Conservation (phyloP, 441 rosid species). For the Pelargonium citronellum region DNA sequence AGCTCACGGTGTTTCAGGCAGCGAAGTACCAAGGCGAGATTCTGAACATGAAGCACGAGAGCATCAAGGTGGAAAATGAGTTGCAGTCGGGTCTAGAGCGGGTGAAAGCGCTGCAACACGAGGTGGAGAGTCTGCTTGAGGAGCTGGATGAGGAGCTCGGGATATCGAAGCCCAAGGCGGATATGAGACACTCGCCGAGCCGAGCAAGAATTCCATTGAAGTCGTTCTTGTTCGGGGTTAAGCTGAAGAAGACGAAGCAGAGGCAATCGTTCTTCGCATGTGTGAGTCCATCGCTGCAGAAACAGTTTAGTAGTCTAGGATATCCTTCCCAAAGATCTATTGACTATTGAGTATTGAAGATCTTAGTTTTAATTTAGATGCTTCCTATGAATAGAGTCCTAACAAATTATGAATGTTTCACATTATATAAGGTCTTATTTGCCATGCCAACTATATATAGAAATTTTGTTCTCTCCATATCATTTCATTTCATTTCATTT, state of each 20-base stretch:
- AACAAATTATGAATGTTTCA: no score
- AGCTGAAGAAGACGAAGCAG: constrained; percentile 50
- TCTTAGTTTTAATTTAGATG: no score
- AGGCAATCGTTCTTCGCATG: constrained; percentile 41
- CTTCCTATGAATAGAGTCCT: no score
- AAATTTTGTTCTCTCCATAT: no score
- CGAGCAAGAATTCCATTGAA: constrained; percentile 59
- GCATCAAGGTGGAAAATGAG: constrained; percentile 69
- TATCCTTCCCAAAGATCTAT: no score
- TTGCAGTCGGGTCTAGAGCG: constrained; percentile 69
- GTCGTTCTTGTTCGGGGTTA: constrained; percentile 78
- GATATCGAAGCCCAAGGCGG: constrained; percentile 33
- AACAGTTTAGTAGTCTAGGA: no score
- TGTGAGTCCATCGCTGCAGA: constrained; percentile 49
- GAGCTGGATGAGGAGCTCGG: constrained; percentile 56
- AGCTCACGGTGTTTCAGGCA: constrained; percentile 77
- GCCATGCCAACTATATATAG: no score
- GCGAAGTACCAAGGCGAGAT: constrained; percentile 88
- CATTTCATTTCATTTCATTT: no score
- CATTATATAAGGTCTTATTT: no score
- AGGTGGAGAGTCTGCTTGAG: constrained; percentile 51
- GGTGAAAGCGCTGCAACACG: constrained; percentile 45
- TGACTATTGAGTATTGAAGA: no score
- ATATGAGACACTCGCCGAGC: constrained; percentile 23
- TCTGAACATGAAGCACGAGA: constrained; percentile 87